phyloP scores from a whole-genome alignment of 768 basidiomycete species.

The Rhodotorula toruloides region DNA sequence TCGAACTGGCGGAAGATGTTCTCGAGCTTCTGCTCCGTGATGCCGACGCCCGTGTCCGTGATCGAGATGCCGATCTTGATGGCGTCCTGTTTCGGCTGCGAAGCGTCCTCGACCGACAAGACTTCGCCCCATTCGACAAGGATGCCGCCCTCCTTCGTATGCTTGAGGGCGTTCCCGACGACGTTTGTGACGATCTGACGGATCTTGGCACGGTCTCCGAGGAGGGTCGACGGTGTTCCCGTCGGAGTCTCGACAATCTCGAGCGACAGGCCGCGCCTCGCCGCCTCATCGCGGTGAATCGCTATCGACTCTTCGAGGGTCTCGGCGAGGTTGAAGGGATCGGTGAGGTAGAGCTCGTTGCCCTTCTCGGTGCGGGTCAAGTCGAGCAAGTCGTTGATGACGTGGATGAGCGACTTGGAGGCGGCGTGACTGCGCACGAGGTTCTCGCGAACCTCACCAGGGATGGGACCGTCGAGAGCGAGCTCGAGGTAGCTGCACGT shows the following conservation, averaged over 20 bases:
- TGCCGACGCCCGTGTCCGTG: constrained; percentile 68
- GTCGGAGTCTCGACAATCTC: constrained; percentile 52
- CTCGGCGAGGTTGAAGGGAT: constrained; percentile 64
- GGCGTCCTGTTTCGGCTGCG: constrained; percentile 23
- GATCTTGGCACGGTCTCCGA: constrained; percentile 64
- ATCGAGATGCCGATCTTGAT: constrained; percentile 38
- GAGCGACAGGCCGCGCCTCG: constrained; percentile 60
- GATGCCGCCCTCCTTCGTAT: constrained; percentile 60
- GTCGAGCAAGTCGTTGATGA: constrained; percentile 77
- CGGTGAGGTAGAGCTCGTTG: constrained; percentile 66
- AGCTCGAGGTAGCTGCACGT: constrained; percentile 65
- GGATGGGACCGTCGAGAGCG: constrained; percentile 68
- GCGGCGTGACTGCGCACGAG: constrained; percentile 67
- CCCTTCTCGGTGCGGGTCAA: constrained; percentile 71
- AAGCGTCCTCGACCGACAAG: constrained; percentile 46
- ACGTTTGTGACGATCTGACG: constrained; percentile 71
- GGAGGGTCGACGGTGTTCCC: constrained; percentile 57
- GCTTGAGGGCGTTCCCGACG: constrained; percentile 72
- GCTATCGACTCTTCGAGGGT: constrained; percentile 61
- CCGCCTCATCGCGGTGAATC: constrained; percentile 63
- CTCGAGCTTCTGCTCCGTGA: constrained; percentile 61
- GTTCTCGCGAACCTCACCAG: constrained; percentile 68
- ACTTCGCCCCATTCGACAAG: constrained; percentile 66
- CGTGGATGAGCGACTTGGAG: constrained; percentile 71
- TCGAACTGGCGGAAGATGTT: constrained; percentile 60